Evolutionary conservation across 2,329 filamentous ascomycete genomes (phyloP).

Genomic region (Fusarium napiforme): DNA sequence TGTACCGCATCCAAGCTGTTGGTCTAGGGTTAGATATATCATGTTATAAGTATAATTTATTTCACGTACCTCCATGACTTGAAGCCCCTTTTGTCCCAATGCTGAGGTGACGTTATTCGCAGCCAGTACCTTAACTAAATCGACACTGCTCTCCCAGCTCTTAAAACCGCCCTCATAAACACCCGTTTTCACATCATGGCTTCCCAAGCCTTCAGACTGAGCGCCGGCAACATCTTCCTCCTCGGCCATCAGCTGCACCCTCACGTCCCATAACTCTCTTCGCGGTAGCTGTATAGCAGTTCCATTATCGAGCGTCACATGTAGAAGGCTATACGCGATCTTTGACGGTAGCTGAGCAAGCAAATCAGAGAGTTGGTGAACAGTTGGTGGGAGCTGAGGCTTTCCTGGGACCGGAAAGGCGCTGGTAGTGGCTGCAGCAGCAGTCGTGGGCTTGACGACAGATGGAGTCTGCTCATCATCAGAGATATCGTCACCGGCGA

Average conservation of each 20-base stretch:
- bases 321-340: constrained; percentile 73
- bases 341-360: constrained; percentile 75
- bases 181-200: constrained; percentile 81
- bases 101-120: constrained; percentile 52
- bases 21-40: constrained; percentile 27
- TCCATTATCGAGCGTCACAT: constrained; percentile 67
- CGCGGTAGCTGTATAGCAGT: constrained; percentile 69
- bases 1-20: constrained; percentile 80
- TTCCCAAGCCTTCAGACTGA: constrained; percentile 63
- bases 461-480: constrained; percentile 50
- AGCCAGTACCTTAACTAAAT: constrained; percentile 76
- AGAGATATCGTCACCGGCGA: constrained; percentile 72
- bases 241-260: constrained; percentile 83
- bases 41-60: not conserved
- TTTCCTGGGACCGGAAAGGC: constrained; percentile 73
- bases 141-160: constrained; percentile 88
- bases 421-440: constrained; percentile 39
- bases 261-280: constrained; percentile 83
- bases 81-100: constrained; percentile 50
- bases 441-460: constrained; percentile 32
- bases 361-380: constrained; percentile 62
- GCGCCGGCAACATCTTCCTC: constrained; percentile 59
- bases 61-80: constrained; percentile 65
- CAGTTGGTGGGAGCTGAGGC: constrained; percentile 65
- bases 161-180: constrained; percentile 91